A percentile compares a stretch with the other conserved stretches of the same genome.
Conservation (phyloP, 129 eudicot species). For the Centella asiatica region DNA sequence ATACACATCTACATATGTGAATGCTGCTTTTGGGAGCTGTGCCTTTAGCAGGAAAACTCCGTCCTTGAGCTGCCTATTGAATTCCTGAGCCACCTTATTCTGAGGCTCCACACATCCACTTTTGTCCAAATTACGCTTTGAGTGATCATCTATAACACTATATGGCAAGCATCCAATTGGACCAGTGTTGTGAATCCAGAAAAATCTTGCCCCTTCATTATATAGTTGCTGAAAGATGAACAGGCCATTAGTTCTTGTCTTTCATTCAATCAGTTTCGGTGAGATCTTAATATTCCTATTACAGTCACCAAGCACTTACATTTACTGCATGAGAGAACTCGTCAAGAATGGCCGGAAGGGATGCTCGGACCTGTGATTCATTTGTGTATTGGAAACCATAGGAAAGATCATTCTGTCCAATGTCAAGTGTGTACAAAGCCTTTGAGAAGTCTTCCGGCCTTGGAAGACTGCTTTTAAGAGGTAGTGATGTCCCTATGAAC, state of each 20-base stretch:
- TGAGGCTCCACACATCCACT: conserved; percentile 25
- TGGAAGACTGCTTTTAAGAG: conserved; percentile 14
- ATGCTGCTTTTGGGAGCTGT: conserved; percentile 16
- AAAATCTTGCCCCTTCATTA: conserved; percentile 20
- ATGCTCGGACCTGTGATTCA: conserved; percentile 16
- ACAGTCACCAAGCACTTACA: conserved; percentile 11
- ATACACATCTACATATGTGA: conserved; percentile 31
- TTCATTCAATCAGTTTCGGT: not conserved
- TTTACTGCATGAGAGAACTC: conserved; percentile 16
- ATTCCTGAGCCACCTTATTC: conserved; percentile 34
- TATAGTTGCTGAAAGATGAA: conserved; percentile 18
- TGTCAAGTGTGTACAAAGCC: conserved; percentile 31
- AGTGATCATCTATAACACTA: conserved; percentile 15
- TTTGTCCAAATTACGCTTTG: conserved; percentile 19
- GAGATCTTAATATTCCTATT: not conserved
- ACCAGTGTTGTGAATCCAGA: conserved; percentile 29
- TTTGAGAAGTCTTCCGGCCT: conserved; percentile 22
- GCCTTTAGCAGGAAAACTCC: conserved; percentile 13
- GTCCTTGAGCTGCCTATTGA: conserved; percentile 35
- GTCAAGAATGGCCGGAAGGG: conserved; percentile 20
- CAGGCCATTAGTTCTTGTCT: not conserved
- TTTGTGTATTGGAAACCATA: conserved; percentile 16
- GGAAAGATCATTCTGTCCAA: conserved; percentile 32
- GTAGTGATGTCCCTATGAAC: not conserved
- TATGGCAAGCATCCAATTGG: conserved; percentile 27